Conservation (phyloP, 1,284 basidiomycete species). For the Hemileia vastatrix region DNA sequence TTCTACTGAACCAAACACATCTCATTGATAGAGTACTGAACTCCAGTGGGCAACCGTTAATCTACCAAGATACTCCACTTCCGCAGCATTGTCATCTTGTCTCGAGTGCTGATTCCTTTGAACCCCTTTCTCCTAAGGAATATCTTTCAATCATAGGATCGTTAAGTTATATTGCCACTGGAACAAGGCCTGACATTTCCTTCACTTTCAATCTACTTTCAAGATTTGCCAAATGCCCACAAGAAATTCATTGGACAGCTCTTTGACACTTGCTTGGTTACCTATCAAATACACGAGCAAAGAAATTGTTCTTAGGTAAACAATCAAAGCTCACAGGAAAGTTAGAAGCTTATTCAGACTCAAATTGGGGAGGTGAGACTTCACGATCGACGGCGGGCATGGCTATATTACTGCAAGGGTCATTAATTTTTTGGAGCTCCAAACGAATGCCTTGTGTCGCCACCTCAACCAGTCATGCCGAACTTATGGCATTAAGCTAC, state of each 20-base stretch:
- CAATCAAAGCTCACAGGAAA: not conserved
- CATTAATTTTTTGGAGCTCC: not conserved
- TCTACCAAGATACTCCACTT: too few relatives aligned
- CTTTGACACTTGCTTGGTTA: not conserved
- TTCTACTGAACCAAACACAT: too few relatives aligned
- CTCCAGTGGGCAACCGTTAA: too few relatives aligned
- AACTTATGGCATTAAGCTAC: not conserved
- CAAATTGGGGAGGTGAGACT: constrained; percentile 11
- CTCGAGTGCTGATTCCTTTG: too few relatives aligned
- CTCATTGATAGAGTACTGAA: too few relatives aligned
- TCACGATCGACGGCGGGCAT: not conserved
- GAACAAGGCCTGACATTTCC: not conserved
- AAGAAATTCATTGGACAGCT: not conserved
- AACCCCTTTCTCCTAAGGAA: too few relatives aligned
- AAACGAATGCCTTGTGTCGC: not conserved
- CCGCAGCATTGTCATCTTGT: too few relatives aligned
- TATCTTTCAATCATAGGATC: not conserved
- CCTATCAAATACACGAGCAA: not conserved
- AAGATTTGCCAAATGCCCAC: not conserved
- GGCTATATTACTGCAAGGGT: not conserved
- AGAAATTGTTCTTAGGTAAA: not conserved
- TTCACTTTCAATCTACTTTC: constrained; percentile 2
- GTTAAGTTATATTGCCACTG: not conserved
- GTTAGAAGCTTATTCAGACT: constrained; percentile 6
- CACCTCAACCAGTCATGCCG: not conserved